Base-by-base conservation (phyloP, 345 rosid genomes). In the Lepidium didymum region DNA sequence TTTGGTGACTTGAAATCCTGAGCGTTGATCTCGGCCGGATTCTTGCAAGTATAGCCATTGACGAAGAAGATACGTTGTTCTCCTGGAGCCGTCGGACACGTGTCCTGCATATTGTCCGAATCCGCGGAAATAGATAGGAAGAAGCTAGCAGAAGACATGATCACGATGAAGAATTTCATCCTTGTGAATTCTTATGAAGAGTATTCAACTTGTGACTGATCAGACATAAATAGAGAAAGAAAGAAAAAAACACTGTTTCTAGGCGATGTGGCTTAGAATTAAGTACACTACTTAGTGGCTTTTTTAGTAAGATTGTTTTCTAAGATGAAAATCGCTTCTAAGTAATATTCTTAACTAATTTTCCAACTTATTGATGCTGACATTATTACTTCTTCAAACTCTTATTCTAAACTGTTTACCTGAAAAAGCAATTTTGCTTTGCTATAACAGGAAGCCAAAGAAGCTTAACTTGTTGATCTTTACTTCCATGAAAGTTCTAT, bases 11-110 rank as follows among this genome's bases (percentile, higher is more conserved):
- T 90, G 84, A 90, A 92, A 73, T 92, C 97, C 3, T 87, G 81
- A 25, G 87, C 78, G 33, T 15, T 69, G 62, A 85, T 67, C 67
- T 19, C 60, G 42, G 68, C 38, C 10, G 87, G 86, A 10, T 73
- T 76, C 79, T 92, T 90, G 81, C 98, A 92, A 36, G 86, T 89
- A 68, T 81, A 79, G 10, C 98, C 97, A 13, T 90, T 90, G 66
- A 92, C 56, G 82, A 90, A 92, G 45, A 23, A 27, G 64, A 15
- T 38, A 8, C 40, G 44, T 4, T 77, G 64, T 34, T 67, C 63
- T 21, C 62, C 62, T 2, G 75, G 64, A 47, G 77, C 78, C 0
- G 96, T 75, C 0, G 98, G 97, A 71, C 98, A 92, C 21, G 46
- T 50, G 68, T 90, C 98, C 56, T 78, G 86, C 62, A 92, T 70